Conservation (phyloP, 495 filamentous ascomycete genomes). For the Sabuloglossum arenarium region DNA sequence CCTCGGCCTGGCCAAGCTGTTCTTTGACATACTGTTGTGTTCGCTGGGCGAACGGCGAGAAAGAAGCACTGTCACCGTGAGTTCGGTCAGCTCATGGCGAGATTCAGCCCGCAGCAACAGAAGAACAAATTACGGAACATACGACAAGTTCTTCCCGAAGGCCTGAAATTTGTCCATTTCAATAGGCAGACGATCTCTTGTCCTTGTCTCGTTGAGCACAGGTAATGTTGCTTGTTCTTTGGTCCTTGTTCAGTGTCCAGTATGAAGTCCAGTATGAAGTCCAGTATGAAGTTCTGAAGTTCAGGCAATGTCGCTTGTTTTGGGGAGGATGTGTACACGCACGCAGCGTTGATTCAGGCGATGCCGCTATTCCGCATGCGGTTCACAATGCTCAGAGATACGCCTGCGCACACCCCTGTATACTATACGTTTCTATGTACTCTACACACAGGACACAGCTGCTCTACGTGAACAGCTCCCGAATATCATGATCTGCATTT, state of each 20-base stretch:
- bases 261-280: too few relatives aligned
- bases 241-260: background rate
- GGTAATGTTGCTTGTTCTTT: background rate
- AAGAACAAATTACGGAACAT: constrained; percentile 11
- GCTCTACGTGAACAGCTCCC: too few relatives aligned
- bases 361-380: background rate
- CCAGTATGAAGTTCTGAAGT: too few relatives aligned
- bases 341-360: background rate
- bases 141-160: constrained; percentile 58
- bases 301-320: background rate
- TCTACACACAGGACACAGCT: too few relatives aligned
- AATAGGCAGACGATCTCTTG: background rate
- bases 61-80: constrained; percentile 28
- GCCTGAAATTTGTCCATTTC: constrained; percentile 51
- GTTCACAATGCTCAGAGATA: background rate
- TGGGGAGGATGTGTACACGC: background rate
- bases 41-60: constrained; percentile 81
- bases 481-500: too few relatives aligned
- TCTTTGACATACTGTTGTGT: constrained; percentile 96
- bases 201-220: background rate
- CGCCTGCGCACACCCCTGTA: background rate
- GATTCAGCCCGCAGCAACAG: too few relatives aligned
- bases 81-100: background rate
- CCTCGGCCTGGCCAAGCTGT: constrained; percentile 84
- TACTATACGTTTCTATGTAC: background rate